Conservation (phyloP, 371 early-diverging fungal genomes). For the Mortierella sp. region DNA sequence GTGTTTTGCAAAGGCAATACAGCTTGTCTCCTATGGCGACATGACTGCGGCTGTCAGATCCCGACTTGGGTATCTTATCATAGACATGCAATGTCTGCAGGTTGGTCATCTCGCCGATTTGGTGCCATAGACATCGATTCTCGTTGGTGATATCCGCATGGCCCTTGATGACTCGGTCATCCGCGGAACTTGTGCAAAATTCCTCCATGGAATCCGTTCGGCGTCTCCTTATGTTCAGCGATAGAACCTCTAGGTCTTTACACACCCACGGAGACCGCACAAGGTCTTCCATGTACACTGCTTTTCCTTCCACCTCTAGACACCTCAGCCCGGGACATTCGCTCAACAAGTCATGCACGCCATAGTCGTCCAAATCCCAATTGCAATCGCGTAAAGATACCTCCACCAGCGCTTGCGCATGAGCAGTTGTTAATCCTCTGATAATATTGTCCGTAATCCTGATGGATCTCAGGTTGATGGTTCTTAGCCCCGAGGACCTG, state of each 20-base stretch:
- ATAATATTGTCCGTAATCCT: neutral
- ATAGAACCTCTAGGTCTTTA: neutral
- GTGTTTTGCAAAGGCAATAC: too few relatives aligned
- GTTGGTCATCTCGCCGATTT: too few relatives aligned
- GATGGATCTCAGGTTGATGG: neutral
- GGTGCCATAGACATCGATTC: too few relatives aligned
- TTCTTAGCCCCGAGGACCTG: neutral
- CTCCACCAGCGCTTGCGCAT: neutral
- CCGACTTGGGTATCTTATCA: too few relatives aligned
- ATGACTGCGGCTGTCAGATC: too few relatives aligned
- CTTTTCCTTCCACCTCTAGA: neutral
- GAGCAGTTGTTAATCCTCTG: neutral
- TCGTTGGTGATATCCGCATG: too few relatives aligned
- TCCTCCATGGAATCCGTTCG: too few relatives aligned
- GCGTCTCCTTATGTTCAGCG: too few relatives aligned
- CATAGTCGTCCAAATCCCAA: neutral
- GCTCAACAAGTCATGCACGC: neutral
- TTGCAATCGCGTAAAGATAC: neutral
- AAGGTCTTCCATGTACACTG: neutral
- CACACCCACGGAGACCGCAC: neutral
- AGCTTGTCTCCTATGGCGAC: too few relatives aligned
- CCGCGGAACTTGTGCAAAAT: too few relatives aligned
- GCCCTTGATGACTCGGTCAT: too few relatives aligned
- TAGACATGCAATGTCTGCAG: too few relatives aligned
- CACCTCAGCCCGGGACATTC: neutral